Conservation (phyloP, 148 eudicot species). For the Rhododendron ferrugineum region DNA sequence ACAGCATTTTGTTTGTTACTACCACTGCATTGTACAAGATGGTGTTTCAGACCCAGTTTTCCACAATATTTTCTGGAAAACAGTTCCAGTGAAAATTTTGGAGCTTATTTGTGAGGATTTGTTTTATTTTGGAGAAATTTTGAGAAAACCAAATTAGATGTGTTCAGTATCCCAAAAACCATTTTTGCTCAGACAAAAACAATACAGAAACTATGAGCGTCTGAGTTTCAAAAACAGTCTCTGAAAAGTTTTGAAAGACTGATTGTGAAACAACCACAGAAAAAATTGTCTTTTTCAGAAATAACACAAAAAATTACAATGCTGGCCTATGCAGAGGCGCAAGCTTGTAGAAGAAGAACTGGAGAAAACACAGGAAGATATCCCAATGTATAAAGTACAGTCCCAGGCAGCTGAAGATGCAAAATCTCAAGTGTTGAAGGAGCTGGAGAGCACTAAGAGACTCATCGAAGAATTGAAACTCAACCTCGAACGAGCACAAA, state of each 20-base stretch:
- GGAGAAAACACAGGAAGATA: constrained; percentile 64
- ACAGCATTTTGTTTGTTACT: background rate
- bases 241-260: too few relatives aligned
- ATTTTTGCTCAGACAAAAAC: background rate
- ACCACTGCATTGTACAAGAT: background rate
- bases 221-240: background rate
- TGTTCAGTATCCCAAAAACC: background rate
- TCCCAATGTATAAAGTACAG: constrained; percentile 59
- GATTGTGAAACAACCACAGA: too few relatives aligned
- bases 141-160: background rate
- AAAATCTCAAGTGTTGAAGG: constrained; percentile 52
- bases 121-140: background rate
- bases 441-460: constrained; percentile 79
- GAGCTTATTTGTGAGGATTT: background rate
- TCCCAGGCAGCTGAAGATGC: constrained; percentile 76
- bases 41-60: background rate
- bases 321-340: constrained; percentile 42
- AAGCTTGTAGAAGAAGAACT: constrained; percentile 68
- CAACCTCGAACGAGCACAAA: constrained; percentile 79
- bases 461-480: constrained; percentile 84
- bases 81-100: background rate
- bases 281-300: background rate
- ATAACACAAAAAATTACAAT: background rate
- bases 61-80: background rate
- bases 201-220: background rate